These are phyloP conservation scores for Lecanoromycetidae sp. DNA, from an alignment of 2,329 filamentous ascomycete species.

Conservation along the genomic window DNA sequence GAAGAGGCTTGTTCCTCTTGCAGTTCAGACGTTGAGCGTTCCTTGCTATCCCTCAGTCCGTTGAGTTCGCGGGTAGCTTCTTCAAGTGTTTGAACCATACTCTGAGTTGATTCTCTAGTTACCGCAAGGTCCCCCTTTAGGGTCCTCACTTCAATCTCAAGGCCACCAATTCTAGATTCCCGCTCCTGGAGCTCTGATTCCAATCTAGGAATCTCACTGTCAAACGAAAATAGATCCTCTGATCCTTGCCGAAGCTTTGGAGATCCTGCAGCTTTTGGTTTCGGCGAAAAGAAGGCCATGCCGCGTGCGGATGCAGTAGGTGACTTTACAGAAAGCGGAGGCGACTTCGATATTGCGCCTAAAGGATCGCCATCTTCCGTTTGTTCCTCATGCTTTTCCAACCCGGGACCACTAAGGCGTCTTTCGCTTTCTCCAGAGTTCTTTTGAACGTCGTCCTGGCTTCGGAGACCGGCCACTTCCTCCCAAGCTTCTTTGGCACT, in stretches of 20 bases:
- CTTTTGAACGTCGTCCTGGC: background rate
- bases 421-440: background rate
- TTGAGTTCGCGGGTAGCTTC: slow-evolving; percentile 53
- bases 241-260: slow-evolving; percentile 25
- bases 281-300: slow-evolving; percentile 30
- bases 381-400: background rate
- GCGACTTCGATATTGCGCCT: slow-evolving; percentile 23
- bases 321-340: slow-evolving; percentile 25
- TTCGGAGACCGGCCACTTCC: slow-evolving; percentile 45
- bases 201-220: slow-evolving; percentile 73
- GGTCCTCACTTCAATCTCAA: slow-evolving; percentile 56
- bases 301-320: slow-evolving; percentile 25
- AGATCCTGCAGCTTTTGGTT: slow-evolving; percentile 24
- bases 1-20: slow-evolving; percentile 21
- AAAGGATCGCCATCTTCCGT: slow-evolving; percentile 14
- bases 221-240: slow-evolving; percentile 85
- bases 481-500: slow-evolving; percentile 49
- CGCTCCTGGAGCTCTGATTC: slow-evolving; percentile 62
- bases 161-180: slow-evolving; percentile 54
- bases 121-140: slow-evolving; percentile 60
- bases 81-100: slow-evolving; percentile 55
- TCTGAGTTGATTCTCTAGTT: slow-evolving; percentile 56
- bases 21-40: slow-evolving; percentile 32
- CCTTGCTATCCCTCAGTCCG: slow-evolving; percentile 40
- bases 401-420: background rate